A percentile compares a stretch with the other conserved stretches of the same genome.
Evolutionary conservation across 169 alveolate genomes (phyloP).

Genomic region (Cryptosporidium felis): DNA sequence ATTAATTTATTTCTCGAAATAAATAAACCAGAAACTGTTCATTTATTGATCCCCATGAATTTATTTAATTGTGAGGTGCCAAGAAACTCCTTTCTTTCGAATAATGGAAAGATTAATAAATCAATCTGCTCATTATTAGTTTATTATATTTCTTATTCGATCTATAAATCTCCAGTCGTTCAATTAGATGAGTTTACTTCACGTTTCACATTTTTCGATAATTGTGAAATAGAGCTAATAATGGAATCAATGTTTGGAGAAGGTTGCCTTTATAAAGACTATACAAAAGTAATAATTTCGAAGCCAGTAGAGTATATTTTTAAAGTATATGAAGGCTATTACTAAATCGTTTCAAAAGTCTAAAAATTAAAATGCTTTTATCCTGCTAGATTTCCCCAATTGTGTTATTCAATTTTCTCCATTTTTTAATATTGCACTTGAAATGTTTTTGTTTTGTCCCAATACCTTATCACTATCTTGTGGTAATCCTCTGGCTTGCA

Average conservation of each 20-base stretch:
- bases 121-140: slow-evolving; percentile 22
- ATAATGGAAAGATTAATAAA: slow-evolving; percentile 14
- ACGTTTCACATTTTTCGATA: slow-evolving; percentile 22
- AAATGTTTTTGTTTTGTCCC: not conserved
- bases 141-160: slow-evolving; percentile 11
- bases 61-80: not conserved
- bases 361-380: too few species aligned
- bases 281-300: slow-evolving; percentile 24
- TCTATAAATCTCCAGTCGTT: slow-evolving; percentile 32
- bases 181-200: slow-evolving; percentile 5
- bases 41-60: not conserved
- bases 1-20: not conserved
- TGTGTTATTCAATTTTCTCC: not conserved
- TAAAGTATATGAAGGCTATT: slow-evolving; percentile 21
- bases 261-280: slow-evolving; percentile 10
- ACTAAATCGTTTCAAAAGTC: not conserved
- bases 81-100: slow-evolving; percentile 10
- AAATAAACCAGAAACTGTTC: not conserved
- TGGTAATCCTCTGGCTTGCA: not conserved
- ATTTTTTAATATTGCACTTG: slow-evolving; percentile 1
- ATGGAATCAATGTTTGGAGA: slow-evolving; percentile 65
- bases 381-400: slow-evolving; percentile 15
- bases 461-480: not conserved
- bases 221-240: slow-evolving; percentile 35
- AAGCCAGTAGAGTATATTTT: slow-evolving; percentile 26